Evolutionary conservation across 441 rosid genomes (phyloP), one percentile per base, ranked within the genome.

Genomic region (Cnidoscolus chayamansa): DNA sequence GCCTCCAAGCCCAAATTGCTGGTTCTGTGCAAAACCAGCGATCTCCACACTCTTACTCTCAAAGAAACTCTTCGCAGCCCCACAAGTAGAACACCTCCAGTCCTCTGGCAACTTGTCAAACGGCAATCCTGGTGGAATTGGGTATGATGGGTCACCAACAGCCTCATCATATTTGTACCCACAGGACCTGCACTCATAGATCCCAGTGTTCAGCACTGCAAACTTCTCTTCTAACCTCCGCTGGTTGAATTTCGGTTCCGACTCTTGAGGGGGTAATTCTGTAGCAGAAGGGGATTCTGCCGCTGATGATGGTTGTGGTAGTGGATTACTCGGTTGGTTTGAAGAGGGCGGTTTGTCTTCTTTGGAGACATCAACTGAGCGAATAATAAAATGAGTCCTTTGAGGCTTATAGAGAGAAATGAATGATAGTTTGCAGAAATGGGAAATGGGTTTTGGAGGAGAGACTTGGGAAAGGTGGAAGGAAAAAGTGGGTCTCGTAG

Each of bases 61-160:
- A 53, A 94, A 93, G 80, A 91, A 90, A 73, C 82, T 86, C 85
- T 89, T 71, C 2, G 94, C 87, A 17, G 96, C 98, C 17, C 98
- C 98, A 73, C 98, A 91, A n/a, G 97, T 93, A 0, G 97, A 86
- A 51, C 97, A 93, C 79, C 97, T 82, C 96, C 98, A 91, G 71
- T 88, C 98, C 10, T 81, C 93, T 6, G 96, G 94, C 79, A 93
- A 57, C 81, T 87, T 85, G 32, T 86, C 90, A 74, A 86, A 93
- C 51, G 77, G 90, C 54, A 91, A 82, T 11, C 97, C 98, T 1
- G 98, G 94, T 10, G 98, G 90, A 60, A 94, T 83, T 19, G 98
- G 97, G 61, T 91, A 91, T 7, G 90, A 82, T 7, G 92, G 91
- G 72, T 91, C 98, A 43, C 98, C 98, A 4, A 87, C 84, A 0